Evolutionary conservation across 106 monocot genomes (phyloP), one percentile per base, ranked within the genome.

Genomic region (Iris macrosiphon): DNA sequence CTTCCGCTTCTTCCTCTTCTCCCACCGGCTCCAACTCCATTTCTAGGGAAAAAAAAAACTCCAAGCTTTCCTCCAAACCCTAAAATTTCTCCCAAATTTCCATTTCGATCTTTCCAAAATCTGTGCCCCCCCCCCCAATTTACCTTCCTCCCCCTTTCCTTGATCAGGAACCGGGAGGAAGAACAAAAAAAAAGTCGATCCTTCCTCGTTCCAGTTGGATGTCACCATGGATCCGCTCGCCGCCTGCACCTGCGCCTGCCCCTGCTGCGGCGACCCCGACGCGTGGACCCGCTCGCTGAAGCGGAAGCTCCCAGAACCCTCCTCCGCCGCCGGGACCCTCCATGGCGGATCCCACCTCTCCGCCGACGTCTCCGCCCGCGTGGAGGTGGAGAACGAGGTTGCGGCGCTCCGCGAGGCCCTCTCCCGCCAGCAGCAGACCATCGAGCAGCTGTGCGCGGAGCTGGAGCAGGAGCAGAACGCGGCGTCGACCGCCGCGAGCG

Each of bases 401-500:
- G 27, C 45, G 25, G 62, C 62, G 11, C 66, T 73, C 3, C 57
- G 73, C 3, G 66, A 73, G 59, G 21, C 49, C 22, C 32, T 73
- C 16, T 43, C 11, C 7, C 6, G 34, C 27, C 73, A 73, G 30
- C 59, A 73, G 40, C 29, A 52, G 59, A 65, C 57, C 14, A 65
- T 73, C 52, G 52, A 52, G 58, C 50, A 65, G 14, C 45, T 73
- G 7, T 59, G 7, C 33, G 50, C 26, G 26, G 73, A 73, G 33
- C 66, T 73, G 24, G 73, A 73, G 33, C 66, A 73, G 60, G 73
- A 73, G 73, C 58, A 66, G 11, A 66, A 60, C 52, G 59, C 73
- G n/a, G 57, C 73, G 10, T 34, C 66, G 1, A 38, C 73, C 40
- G 73, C 66, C 0, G 60, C 65, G 30, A 73, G 28, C 45, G 73